Base-by-base conservation (phyloP, 805 yeast genomes). In the Candida maltosa region DNA sequence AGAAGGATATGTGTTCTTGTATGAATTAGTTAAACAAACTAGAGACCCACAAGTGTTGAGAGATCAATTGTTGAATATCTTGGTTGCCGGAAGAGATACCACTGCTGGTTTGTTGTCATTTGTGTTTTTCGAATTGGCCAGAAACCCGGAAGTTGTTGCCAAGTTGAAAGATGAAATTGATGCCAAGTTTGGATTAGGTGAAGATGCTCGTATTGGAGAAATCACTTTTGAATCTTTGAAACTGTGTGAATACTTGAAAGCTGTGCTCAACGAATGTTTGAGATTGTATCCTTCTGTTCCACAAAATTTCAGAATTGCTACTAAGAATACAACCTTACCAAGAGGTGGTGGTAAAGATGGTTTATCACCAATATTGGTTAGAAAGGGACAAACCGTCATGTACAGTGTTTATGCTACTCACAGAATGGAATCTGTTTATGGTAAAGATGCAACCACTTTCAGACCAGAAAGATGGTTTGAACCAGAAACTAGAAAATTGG, bases 1-100 rank as follows among this genome's bases (percentile, higher is more conserved):
- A 36, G 44, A 44, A 39, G 65, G 69, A 6, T 64, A 63, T 42
- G 47, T 55, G 4, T 63, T 62, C 46, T 56, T 62, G 42, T 62
- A 60, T 39, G 69, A 62, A 44, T 58, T 63, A 41, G 67, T 47
- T 26, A 62, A 62, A 43, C 56, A 60, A 33, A 62, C 68, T 8
- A 55, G 57, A 41, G 53, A 64, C 39, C 66, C 65, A 7, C 48
- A 47, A 38, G 48, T 53, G 5, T 57, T 64, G 36, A 53, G 62
- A 39, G 68, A 64, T 41, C 70, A 64, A 40, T 48, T 61, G 39
- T 58, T 64, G 45, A 64, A 64, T 38, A 64, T 64, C 29, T 53
- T 64, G 49, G 47, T 64, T 22, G 70, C 70, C 27, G 70, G 69
- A 11, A 61, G 70, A 54, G 70, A 64, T 44, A 64, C 70, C 18